Evolutionary conservation across 176 grass and related monocot genomes (phyloP), one percentile per base, ranked within the genome.

Genomic region (Hordeum marinum): DNA sequence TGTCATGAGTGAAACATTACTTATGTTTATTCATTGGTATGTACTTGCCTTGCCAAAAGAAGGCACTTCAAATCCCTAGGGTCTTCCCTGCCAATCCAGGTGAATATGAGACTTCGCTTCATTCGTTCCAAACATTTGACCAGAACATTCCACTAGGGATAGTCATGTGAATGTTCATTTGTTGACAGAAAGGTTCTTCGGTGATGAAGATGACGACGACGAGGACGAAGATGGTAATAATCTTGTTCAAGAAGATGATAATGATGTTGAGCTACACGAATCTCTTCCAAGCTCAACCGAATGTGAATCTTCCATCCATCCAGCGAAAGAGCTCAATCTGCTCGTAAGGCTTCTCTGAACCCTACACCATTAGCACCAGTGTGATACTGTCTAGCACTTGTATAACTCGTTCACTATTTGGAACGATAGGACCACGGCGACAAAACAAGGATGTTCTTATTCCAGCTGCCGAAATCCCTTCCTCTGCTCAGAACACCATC

Each of bases 381-480:
- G 35, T 80, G 32, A 69, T 75, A 61, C 8, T 80, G 4, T 77
- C 48, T 36, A 14, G 66, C 12, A 50, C 21, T 81, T 13, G 24
- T 1, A 12, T 54, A 12, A 23, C 27, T 84, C 46, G 34, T 72
- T 84, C 80, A 43, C 66, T 79, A 66, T 60, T 68, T 88, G 59
- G 46, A 78, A 73, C 39, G 63, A 41, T 80, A 90, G 82, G 87
- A 87, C 59, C 31, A 79, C 31, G 84, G 70, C 68, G 59, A 79
- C 29, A 71, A 86, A 77, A 68, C 79, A 80, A 85, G 78, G 86
- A 87, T 92, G 88, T 78, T 95, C 82, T 71, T 95, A 64, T 95
- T 95, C 83, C 88, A 95, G 83, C 42, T 95, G 43, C 93, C 93
- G 20, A 92, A 87, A 76, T 83, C 85, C 66, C 86, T 95, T 65